Conservation (phyloP, 208 protist species). For the Porcisia hertigi region DNA sequence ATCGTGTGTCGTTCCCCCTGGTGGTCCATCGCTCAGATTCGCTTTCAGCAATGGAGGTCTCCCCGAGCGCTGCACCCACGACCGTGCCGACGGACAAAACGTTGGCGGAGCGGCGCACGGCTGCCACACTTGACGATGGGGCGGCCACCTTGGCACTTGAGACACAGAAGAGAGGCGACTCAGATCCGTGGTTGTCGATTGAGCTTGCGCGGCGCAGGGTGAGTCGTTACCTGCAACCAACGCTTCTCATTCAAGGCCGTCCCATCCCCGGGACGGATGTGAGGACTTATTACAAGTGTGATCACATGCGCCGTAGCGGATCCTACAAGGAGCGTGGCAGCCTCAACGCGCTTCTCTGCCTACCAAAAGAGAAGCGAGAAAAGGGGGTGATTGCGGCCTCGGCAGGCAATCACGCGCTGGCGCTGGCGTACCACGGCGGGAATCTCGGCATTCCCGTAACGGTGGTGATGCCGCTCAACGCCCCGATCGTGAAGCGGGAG, state of each 20-base stretch:
- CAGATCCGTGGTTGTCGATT: constrained; percentile 47
- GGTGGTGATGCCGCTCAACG: constrained; percentile 90
- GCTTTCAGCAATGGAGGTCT: not conserved
- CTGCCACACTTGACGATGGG: constrained; percentile 8
- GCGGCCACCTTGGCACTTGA: constrained; percentile 9
- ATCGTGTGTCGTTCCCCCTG: not conserved
- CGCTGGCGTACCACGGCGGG: constrained; percentile 87
- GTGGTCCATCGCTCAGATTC: not conserved
- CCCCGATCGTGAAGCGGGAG: constrained; percentile 86
- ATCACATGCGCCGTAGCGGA: constrained; percentile 73
- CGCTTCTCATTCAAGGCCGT: constrained; percentile 38
- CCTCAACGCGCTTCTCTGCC: constrained; percentile 80
- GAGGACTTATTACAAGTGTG: constrained; percentile 67
- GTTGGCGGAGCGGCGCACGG: not conserved
- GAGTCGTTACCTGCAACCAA: constrained; percentile 41
- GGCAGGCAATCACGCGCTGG: constrained; percentile 91
- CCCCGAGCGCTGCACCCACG: not conserved
- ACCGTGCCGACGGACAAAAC: not conserved
- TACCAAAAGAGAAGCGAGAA: constrained; percentile 56
- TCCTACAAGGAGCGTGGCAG: constrained; percentile 93
- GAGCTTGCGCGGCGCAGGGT: constrained; percentile 50
- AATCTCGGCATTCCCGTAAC: constrained; percentile 81
- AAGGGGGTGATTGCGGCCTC: constrained; percentile 86
- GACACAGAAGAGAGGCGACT: constrained; percentile 15
- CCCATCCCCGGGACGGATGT: constrained; percentile 34